Evolutionary conservation across 1,284 basidiomycete genomes (phyloP), one percentile per base, ranked within the genome.

Genomic region (Apiotrichum brassicae): DNA sequence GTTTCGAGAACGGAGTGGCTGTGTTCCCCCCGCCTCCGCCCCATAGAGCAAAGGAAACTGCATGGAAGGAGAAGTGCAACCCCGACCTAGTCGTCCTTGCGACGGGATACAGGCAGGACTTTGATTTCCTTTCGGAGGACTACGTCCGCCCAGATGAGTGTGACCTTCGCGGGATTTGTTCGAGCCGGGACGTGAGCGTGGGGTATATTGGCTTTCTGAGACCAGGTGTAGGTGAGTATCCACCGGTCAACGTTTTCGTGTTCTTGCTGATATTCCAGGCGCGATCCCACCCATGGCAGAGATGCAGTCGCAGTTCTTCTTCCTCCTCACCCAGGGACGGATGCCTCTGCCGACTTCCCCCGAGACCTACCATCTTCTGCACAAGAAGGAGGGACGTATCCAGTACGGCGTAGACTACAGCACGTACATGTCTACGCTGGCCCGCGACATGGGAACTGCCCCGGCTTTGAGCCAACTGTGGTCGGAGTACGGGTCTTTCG

Each of bases 281-380:
- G 82, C 82, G 0, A 84, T 84, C 47, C 82, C 82, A 1, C 82
- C 82, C 0, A 80, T 83, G 46, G 77, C 81, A 2, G 82, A 84
- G 66, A 80, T 82, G 76, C 81, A 82, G 60, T 68, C 76, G 0
- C 79, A 82, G 65, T 78, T 82, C 53, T 83, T 81, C 80, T 78
- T 80, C 38, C 76, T 79, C 3, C 60, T 82, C 7, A 63, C 82
- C 20, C 76, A 76, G 51, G 69, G 72, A 3, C 67, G 75, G 44
- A 70, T 80, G 6, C 68, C 70, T 19, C 63, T 72, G 19, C 78
- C 79, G 0, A 67, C 79, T 2, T 70, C 79, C 0, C 72, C 73
- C 4, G 76, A 81, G 20, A 76, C 79, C 57, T 84, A 84, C 64
- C 79, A 82, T 57, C 72, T 84, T 4, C 73, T 84, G 6, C 76